A percentile compares a stretch with the other conserved stretches of the same genome.
Evolutionary conservation across 345 rosid species (phyloP).

Genomic region (Syzygium aqueum): DNA sequence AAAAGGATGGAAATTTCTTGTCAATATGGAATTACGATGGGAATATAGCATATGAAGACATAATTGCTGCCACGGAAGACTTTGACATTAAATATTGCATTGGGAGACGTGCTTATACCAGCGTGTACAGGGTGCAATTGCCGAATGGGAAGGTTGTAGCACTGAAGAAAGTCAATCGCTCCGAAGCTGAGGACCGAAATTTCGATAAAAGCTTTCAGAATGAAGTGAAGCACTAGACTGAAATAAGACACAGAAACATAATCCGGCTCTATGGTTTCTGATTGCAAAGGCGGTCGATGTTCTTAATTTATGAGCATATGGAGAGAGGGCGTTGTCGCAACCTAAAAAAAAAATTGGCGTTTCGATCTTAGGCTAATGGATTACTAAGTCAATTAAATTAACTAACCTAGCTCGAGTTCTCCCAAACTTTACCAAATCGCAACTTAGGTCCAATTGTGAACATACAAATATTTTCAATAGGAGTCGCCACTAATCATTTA

Average conservation of each 20-base stretch:
- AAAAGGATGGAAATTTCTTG: background rate
- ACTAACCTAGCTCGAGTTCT: too few relatives aligned
- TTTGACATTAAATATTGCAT: constrained; percentile 15
- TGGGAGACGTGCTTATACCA: constrained; percentile 15
- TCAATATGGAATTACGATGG: constrained; percentile 11
- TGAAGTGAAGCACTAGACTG: constrained; percentile 1
- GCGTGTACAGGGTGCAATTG: constrained; percentile 15
- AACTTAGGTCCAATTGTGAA: too few relatives aligned
- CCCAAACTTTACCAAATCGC: too few relatives aligned
- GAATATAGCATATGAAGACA: constrained; percentile 5
- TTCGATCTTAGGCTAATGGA: too few relatives aligned
- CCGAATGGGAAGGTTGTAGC: constrained; percentile 3
- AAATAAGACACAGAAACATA: constrained; percentile 8
- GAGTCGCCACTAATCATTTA: too few relatives aligned
- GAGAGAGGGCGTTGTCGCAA: background rate
- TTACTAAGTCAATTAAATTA: too few relatives aligned
- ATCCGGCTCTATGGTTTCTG: constrained; percentile 4
- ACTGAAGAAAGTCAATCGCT: constrained; percentile 4
- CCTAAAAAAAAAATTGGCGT: too few relatives aligned
- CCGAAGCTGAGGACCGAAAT: background rate
- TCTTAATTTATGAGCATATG: constrained; percentile 3
- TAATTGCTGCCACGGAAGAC: constrained; percentile 9
- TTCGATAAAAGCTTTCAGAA: constrained; percentile 1
- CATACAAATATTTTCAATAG: too few relatives aligned
- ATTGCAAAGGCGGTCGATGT: background rate